These are phyloP conservation scores for Trapa bicornis DNA, from an alignment of 345 rosid species.

Conservation along the genomic window DNA sequence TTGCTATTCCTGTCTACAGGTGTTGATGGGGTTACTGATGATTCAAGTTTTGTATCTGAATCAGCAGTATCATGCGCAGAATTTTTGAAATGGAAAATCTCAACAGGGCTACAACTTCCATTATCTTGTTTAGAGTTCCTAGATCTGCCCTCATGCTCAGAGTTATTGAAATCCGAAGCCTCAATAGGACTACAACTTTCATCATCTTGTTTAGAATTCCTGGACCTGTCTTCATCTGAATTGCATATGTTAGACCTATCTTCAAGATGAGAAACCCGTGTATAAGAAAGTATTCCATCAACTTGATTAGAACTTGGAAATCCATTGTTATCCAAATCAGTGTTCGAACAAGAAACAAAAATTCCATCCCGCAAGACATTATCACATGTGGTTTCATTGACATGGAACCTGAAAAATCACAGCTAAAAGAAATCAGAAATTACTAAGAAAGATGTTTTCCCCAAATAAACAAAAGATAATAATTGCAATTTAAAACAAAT, in stretches of 20 bases:
- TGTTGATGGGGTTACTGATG: constrained; percentile 32
- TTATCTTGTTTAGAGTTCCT: constrained; percentile 40
- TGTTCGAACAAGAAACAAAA: constrained; percentile 15
- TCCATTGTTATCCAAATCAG: constrained; percentile 13
- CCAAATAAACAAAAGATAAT: too few species aligned
- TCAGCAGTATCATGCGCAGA: constrained; percentile 20
- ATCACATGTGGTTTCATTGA: constrained; percentile 3
- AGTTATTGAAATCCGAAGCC: constrained; percentile 24
- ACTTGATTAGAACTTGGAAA: constrained; percentile 25
- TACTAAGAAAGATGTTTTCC: too few species aligned
- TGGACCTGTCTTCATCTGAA: constrained; percentile 44
- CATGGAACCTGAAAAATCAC: constrained; percentile 6
- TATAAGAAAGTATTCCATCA: constrained; percentile 42
- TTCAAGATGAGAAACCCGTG: constrained; percentile 30
- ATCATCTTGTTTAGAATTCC: constrained; percentile 39
- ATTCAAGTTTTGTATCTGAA: constrained; percentile 35
- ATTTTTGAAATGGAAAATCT: constrained; percentile 23
- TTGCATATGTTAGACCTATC: constrained; percentile 39
- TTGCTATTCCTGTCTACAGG: constrained; percentile 28
- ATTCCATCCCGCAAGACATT: not conserved
- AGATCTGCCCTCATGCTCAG: constrained; percentile 7
- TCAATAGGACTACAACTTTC: constrained; percentile 33
- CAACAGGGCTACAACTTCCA: constrained; percentile 34
- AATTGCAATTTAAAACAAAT: not conserved
- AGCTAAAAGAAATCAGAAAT: too few species aligned